These are phyloP conservation scores for Manihot esculenta DNA, from an alignment of 441 rosid species.

Conservation along the genomic window DNA sequence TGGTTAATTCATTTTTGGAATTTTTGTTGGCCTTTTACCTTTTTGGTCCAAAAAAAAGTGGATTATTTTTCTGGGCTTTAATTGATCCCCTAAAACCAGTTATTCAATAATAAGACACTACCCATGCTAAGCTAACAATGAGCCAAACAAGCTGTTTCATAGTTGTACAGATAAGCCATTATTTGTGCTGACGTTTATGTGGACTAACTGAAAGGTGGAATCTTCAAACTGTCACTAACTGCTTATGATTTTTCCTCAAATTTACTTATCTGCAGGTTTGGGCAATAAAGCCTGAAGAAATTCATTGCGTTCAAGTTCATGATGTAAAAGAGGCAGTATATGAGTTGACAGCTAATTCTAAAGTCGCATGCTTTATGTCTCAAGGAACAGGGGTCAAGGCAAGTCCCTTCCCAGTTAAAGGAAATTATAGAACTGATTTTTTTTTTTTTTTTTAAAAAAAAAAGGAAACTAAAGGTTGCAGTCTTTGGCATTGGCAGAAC, in stretches of 20 bases:
- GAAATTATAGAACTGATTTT: background rate
- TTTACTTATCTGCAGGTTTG: constrained; percentile 41
- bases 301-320: constrained; percentile 64
- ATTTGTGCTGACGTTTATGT: background rate
- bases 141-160: background rate
- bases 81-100: too few relatives aligned
- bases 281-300: constrained; percentile 52
- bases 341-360: constrained; percentile 48
- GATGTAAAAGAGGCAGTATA: constrained; percentile 56
- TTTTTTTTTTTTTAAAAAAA: too few relatives aligned
- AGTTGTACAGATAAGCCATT: background rate
- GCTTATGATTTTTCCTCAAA: background rate
- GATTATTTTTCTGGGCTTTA: too few relatives aligned
- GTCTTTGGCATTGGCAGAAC: background rate
- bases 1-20: too few relatives aligned
- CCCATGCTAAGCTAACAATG: background rate
- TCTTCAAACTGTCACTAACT: background rate
- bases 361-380: constrained; percentile 51
- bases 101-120: background rate
- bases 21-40: too few relatives aligned
- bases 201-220: background rate
- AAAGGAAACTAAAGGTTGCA: background rate
- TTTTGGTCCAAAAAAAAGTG: too few relatives aligned
- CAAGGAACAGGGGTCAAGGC: constrained; percentile 65
- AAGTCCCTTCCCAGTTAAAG: constrained; percentile 19